Evolutionary conservation across 2,329 filamentous ascomycete genomes (phyloP), one percentile per base, ranked within the genome.

Genomic region (Cryphonectria carpinicola): DNA sequence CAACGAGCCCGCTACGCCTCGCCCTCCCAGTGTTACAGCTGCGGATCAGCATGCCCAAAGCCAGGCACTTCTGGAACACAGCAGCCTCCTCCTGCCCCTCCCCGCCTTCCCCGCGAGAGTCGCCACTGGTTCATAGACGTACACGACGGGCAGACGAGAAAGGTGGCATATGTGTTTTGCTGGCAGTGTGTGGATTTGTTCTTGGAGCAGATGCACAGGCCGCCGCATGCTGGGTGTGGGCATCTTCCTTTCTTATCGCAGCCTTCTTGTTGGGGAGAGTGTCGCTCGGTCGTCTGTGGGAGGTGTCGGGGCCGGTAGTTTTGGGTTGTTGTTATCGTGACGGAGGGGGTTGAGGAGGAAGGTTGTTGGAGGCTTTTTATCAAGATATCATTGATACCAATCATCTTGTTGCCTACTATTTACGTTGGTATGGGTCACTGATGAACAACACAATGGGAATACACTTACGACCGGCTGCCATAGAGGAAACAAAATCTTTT

Each of bases 91-190:
- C 8, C 8, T 13, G 4, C 41, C 14, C 41, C 2, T 6, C 43
- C 17, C 8, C 66, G 54, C 7, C 70, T 65, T 10, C 17, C 43
- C 4, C 65, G 62, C 17, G 70, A 70, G 14, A 70, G 68, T 46
- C 49, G 61, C 4, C 70, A 72, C 41, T 72, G 65, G 68, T 72
- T 72, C 13, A 39, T 72, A 8, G 70, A 72, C 28, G 60, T 72
- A 0, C 65, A 72, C 39, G 70, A 72, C 28, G 70, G 70, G 1
- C 35, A 63, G 4, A 46, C 41, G 4, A 54, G 65, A 5, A 72
- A 72, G 19, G 60, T 68, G 65, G 70, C 70, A 1, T 72, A 70
- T 17, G n/a, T 72, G 2, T 68, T 72, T 28, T 72, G 70, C n/a
- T 70, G 68, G 68, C 66, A 35, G 32, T 72, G 68, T 8, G 61